Percentiles rank a stretch among this genome's conserved stretches.
These are phyloP conservation scores for Verticillium dahliae DNA, from an alignment of 2,329 filamentous ascomycete genomes.

Conservation along the genomic window DNA sequence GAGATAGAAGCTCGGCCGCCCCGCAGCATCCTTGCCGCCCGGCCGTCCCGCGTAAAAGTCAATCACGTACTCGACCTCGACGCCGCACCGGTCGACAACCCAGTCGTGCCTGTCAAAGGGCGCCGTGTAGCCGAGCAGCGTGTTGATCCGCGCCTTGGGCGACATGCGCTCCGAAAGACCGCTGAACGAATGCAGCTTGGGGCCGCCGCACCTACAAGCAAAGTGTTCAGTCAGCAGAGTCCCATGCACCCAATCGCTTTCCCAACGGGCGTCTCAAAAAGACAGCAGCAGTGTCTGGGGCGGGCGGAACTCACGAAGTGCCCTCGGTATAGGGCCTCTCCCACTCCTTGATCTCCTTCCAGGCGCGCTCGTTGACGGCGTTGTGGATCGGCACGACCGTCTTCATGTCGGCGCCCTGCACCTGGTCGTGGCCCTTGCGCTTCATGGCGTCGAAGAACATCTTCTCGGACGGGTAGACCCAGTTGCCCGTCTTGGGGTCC, in stretches of 20 bases:
- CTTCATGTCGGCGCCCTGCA: slow-evolving; percentile 67
- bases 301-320: slow-evolving; percentile 41
- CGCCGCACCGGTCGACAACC: slow-evolving; percentile 89
- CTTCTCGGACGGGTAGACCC: slow-evolving; percentile 93
- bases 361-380: slow-evolving; percentile 94
- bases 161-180: slow-evolving; percentile 66
- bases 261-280: background rate
- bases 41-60: slow-evolving; percentile 83
- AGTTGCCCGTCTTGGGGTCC: slow-evolving; percentile 69
- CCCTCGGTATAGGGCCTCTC: slow-evolving; percentile 60
- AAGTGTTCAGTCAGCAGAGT: background rate
- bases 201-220: slow-evolving; percentile 55
- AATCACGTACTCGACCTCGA: slow-evolving; percentile 86
- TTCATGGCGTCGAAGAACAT: slow-evolving; percentile 98
- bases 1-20: slow-evolving; percentile 55
- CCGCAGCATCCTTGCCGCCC: slow-evolving; percentile 22
- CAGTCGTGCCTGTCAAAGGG: slow-evolving; percentile 97
- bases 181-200: slow-evolving; percentile 75
- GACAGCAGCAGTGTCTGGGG: background rate
- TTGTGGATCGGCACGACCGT: slow-evolving; percentile 97
- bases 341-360: slow-evolving; percentile 87
- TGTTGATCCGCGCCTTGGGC: slow-evolving; percentile 77
- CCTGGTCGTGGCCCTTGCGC: slow-evolving; percentile 73
- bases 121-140: slow-evolving; percentile 75
- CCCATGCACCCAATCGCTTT: too few relatives aligned